These are phyloP conservation scores for Hyphopichia fennica DNA, from an alignment of 1,139 yeast genomes.

Conservation along the genomic window DNA sequence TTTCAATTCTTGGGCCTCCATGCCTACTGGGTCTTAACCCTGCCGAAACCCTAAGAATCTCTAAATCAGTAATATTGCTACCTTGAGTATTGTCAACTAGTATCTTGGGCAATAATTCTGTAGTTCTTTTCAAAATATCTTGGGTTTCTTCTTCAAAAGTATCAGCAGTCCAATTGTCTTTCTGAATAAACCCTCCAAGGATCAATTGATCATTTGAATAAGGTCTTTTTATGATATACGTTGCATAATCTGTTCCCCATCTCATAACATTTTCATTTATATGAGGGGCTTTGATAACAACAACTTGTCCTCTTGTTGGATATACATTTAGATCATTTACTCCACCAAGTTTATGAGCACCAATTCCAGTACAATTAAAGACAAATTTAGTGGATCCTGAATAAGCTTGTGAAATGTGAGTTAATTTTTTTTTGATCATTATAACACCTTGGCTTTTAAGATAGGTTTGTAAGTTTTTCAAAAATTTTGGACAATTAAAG, in stretches of 20 bases:
- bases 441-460: conserved; percentile 12
- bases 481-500: conserved; percentile 59
- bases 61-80: conserved; percentile 25
- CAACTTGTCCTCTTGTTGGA: conserved; percentile 72
- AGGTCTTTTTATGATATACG: conserved; percentile 72
- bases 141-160: conserved; percentile 54
- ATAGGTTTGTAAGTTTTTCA: conserved; percentile 11
- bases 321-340: conserved; percentile 53
- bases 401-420: conserved; percentile 10
- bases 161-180: conserved; percentile 56
- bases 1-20: conserved; percentile 65
- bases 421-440: conserved; percentile 9
- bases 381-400: conserved; percentile 38
- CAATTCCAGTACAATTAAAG: conserved; percentile 74
- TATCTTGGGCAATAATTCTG: conserved; percentile 53
- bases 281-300: conserved; percentile 59
- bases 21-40: conserved; percentile 67
- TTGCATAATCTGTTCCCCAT: conserved; percentile 56
- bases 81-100: conserved; percentile 29
- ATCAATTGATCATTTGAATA: conserved; percentile 59
- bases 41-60: conserved; percentile 55
- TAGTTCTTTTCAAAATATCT: conserved; percentile 59
- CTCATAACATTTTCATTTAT: conserved; percentile 46
- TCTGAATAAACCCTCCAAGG: conserved; percentile 68
- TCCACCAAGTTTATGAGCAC: conserved; percentile 57